Conservation (phyloP, 2,329 filamentous ascomycete genomes). For the Ceratocystis alfenasii region DNA sequence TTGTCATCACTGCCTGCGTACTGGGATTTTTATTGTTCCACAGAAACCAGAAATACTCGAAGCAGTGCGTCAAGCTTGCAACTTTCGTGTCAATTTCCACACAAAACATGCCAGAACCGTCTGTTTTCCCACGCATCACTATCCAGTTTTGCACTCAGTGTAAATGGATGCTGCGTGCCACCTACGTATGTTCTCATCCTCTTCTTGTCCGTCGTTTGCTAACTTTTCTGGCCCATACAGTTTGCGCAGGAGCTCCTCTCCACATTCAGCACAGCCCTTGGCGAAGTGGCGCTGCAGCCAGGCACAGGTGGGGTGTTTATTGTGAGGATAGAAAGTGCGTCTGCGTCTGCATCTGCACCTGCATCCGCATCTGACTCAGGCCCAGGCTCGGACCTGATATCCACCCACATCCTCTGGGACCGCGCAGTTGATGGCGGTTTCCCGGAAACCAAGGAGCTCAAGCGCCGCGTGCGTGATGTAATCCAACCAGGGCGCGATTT, state of each 20-base stretch:
- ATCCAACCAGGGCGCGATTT: conserved; percentile 67
- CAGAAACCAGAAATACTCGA: not conserved
- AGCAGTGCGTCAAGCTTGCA: not conserved
- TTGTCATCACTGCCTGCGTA: too few relatives aligned
- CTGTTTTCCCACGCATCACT: conserved; percentile 52
- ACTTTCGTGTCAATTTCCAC: not conserved
- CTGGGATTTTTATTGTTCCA: too few relatives aligned
- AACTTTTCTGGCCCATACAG: conserved; percentile 35
- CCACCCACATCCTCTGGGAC: conserved; percentile 60
- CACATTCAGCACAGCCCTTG: conserved; percentile 72
- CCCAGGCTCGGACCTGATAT: conserved; percentile 4
- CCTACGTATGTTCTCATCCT: conserved; percentile 51
- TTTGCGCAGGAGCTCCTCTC: conserved; percentile 91
- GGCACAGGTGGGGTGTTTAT: conserved; percentile 73
- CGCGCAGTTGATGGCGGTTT: conserved; percentile 78
- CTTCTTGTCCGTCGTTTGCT: conserved; percentile 4
- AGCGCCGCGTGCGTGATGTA: conserved; percentile 69
- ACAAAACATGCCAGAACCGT: not conserved
- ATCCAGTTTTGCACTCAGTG: conserved; percentile 92
- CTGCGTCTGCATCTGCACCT: conserved; percentile 1
- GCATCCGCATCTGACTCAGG: not conserved
- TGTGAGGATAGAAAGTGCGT: conserved; percentile 48
- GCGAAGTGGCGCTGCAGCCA: conserved; percentile 79
- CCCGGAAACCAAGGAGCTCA: conserved; percentile 85
- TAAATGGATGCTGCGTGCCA: conserved; percentile 78